Evolutionary conservation across 2,329 filamentous ascomycete species (phyloP).

Genomic region (Cytospora schulzeri): DNA sequence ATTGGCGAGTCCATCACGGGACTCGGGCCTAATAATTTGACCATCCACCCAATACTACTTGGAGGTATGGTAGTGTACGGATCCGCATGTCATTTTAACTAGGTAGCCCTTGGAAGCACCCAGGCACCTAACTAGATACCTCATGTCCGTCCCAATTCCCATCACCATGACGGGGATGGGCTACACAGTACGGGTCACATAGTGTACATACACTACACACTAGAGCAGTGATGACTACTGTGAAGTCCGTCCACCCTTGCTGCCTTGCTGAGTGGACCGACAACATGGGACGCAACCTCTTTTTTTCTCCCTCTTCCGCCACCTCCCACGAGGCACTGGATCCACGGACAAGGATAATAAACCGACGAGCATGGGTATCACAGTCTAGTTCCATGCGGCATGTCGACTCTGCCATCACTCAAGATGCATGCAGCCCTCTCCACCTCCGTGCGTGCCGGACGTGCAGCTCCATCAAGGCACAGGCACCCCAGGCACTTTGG

Average conservation of each 20-base stretch:
- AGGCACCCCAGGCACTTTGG: neutral
- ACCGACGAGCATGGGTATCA: slow-evolving; percentile 23
- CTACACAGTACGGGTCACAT: neutral
- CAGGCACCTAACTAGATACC: no score
- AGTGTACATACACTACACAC: neutral
- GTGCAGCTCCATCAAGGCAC: slow-evolving; percentile 20
- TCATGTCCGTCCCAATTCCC: neutral
- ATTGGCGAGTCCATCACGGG: slow-evolving; percentile 19
- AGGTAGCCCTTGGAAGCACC: neutral
- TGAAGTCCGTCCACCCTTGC: neutral
- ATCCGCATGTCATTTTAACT: neutral
- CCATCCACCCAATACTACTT: slow-evolving; percentile 3
- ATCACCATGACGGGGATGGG: neutral
- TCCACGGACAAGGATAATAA: slow-evolving; percentile 12
- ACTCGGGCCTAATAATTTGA: slow-evolving; percentile 9
- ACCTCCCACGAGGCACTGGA: slow-evolving; percentile 25
- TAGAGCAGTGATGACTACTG: no score
- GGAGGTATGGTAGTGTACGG: neutral
- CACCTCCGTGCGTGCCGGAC: slow-evolving; percentile 10
- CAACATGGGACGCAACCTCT: neutral
- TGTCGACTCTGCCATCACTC: slow-evolving; percentile 23
- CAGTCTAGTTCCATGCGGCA: slow-evolving; percentile 14
- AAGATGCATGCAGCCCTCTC: slow-evolving; percentile 20
- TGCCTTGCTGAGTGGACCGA: neutral
- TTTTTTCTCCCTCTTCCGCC: neutral